These are phyloP conservation scores for Teratosphaeria gauchensis DNA, from an alignment of 2,329 filamentous ascomycete species.

Conservation along the genomic window DNA sequence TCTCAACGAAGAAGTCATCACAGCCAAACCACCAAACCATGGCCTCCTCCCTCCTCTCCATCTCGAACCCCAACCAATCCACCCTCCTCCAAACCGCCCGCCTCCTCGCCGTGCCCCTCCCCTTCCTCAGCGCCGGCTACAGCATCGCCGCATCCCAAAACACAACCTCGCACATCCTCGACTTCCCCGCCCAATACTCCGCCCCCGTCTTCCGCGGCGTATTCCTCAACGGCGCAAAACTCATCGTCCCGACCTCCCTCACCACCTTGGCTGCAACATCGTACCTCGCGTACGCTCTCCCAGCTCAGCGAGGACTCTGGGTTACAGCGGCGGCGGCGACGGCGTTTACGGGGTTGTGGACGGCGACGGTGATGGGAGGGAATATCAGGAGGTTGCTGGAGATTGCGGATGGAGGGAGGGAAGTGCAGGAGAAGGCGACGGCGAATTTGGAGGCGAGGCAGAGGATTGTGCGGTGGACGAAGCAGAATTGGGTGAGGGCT, in stretches of 20 bases:
- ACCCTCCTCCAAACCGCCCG: constrained; percentile 4
- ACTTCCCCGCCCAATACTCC: constrained; percentile 2
- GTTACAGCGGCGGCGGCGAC: neutral
- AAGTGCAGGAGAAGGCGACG: constrained; percentile 8
- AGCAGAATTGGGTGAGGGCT: constrained; percentile 8
- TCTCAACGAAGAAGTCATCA: neutral
- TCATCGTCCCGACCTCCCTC: constrained; percentile 3
- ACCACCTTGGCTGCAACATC: neutral
- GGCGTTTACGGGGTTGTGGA: neutral
- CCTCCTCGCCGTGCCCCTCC: constrained; percentile 8
- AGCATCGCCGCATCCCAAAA: constrained; percentile 6
- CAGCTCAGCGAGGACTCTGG: constrained; percentile 5
- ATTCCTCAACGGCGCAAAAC: constrained; percentile 2
- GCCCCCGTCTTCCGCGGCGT: constrained; percentile 1
- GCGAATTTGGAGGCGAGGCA: constrained; percentile 8
- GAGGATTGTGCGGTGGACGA: constrained; percentile 5
- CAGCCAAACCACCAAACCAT: neutral
- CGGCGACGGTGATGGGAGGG: constrained; percentile 5
- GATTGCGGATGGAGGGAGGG: constrained; percentile 1
- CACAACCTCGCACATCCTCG: constrained; percentile 6
- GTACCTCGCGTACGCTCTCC: constrained; percentile 8
- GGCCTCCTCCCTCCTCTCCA: neutral
- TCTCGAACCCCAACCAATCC: neutral
- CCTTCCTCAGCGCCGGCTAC: constrained; percentile 8
- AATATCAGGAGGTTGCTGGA: constrained; percentile 6